Evolutionary conservation across 192 early-diverging fungal species (phyloP), one percentile per base, ranked within the genome.

Genomic region (Podila verticillata): DNA sequence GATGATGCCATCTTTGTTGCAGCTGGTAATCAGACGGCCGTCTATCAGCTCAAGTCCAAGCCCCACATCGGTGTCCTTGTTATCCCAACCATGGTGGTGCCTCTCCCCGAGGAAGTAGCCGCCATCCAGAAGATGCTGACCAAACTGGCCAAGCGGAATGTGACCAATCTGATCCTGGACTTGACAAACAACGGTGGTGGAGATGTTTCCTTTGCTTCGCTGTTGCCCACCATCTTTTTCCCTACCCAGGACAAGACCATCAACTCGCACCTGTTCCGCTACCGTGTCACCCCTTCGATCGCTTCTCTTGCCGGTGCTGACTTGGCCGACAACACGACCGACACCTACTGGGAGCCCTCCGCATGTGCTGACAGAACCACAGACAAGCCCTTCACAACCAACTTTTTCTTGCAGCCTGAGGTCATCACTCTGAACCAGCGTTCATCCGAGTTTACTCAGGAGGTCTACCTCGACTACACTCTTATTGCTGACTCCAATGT

Each of bases 11-110:
- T 39, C 30, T 69, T 75, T 48, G 51, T 63, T 2, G 65, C 24
- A 5, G 2, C 28, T 3, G 48, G 48, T 4, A 66, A 57, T 8
- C 30, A 26, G 22, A 63, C 66, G 0, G 61, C 66, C 13, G 65
- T 63, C 7, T 74, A 74, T 22, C 73, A 74, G 26, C 73, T 74
- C 57, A 74, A 66, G 61, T 67, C 59, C 13, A 36, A 48, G 20
- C 73, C 66, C 1, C 19, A 68, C 57, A 48, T 67, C 0, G 66
- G 65, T 30, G 36, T 66, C 48, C 24, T 73, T 3, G 73, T 68
- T n/a, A 8, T 74, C 3, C 51, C 65, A 0, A 34, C 60, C 20
- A 31, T 49, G 36, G 34, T 17, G 4, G n/a, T 59, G 26, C 24
- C 24, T n/a, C 17, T 7, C 1, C 15, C n/a, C n/a, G 26, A 26